Evolutionary conservation across 495 filamentous ascomycete species (phyloP).

Genomic region (Penicillium egyptiacum): DNA sequence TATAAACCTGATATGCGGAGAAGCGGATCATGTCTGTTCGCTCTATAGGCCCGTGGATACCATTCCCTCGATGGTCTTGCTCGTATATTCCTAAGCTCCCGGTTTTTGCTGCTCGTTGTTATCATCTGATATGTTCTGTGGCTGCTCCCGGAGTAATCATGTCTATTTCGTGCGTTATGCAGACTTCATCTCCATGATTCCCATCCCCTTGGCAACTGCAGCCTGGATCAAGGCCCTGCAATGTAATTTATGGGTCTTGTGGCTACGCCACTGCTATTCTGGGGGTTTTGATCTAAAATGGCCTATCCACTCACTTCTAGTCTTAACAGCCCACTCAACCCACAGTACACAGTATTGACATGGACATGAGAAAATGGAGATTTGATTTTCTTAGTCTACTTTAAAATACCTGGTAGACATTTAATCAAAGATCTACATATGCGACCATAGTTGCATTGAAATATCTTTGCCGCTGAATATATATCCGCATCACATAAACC

Average conservation of each 20-base stretch:
- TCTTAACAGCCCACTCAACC: neutral
- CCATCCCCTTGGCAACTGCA: neutral
- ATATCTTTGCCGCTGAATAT: neutral
- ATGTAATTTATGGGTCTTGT: conserved; percentile 9
- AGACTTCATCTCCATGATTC: neutral
- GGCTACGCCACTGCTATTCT: conserved; percentile 5
- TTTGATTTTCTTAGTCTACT: neutral
- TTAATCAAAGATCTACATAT: neutral
- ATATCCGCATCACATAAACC: neutral
- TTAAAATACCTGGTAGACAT: neutral
- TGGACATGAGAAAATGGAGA: neutral
- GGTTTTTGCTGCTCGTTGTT: neutral
- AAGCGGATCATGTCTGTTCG: neutral
- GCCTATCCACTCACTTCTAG: conserved; percentile 8
- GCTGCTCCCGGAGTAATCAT: neutral
- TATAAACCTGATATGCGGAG: neutral
- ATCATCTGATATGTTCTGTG: neutral
- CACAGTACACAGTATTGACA: neutral
- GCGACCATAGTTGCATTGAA: neutral
- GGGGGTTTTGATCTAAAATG: neutral
- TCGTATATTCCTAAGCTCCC: neutral
- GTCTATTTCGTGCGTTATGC: neutral
- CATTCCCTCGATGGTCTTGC: neutral
- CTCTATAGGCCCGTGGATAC: neutral
- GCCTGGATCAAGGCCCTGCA: neutral